Percentiles rank a stretch among this genome's conserved stretches.
Evolutionary conservation across 2,329 filamentous ascomycete species (phyloP).

Genomic region (Aciculosporium take): DNA sequence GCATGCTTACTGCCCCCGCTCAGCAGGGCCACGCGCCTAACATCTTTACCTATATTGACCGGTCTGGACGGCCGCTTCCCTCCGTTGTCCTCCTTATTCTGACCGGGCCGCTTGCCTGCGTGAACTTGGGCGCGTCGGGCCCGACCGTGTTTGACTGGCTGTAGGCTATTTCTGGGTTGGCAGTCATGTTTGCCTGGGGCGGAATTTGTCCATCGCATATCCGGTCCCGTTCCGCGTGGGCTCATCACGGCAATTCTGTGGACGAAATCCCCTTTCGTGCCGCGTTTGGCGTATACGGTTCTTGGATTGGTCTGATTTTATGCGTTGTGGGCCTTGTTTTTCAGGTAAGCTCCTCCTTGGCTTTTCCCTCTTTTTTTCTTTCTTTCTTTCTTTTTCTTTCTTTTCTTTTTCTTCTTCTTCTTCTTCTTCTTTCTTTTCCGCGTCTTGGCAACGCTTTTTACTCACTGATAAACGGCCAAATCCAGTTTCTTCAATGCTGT

Average conservation of each 20-base stretch:
- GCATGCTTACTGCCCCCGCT: conserved; percentile 40
- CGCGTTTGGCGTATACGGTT: conserved; percentile 45
- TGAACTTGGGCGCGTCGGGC: conserved; percentile 31
- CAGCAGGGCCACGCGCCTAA: conserved; percentile 42
- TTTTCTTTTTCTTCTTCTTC: neutral
- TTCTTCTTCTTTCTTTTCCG: too few relatives aligned
- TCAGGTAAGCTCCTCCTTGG: conserved; percentile 20
- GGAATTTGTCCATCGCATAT: conserved; percentile 52
- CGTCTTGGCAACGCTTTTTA: neutral
- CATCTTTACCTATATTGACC: conserved; percentile 39
- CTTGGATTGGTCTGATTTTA: conserved; percentile 45
- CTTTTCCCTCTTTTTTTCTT: neutral
- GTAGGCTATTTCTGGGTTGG: conserved; percentile 46
- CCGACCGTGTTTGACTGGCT: conserved; percentile 48
- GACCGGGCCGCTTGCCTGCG: conserved; percentile 33
- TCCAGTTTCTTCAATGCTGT: conserved; percentile 34
- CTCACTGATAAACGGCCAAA: neutral
- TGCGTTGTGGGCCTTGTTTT: conserved; percentile 39
- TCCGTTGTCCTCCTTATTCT: conserved; percentile 31
- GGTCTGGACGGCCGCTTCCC: conserved; percentile 34
- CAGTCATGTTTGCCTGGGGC: conserved; percentile 51
- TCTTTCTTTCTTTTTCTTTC: neutral
- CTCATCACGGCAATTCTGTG: conserved; percentile 38
- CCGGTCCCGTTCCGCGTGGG: conserved; percentile 51
- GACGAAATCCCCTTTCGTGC: conserved; percentile 53